These are phyloP conservation scores for Pythium vanterpoolii DNA, from an alignment of 352 stramenopile species.

Conservation along the genomic window DNA sequence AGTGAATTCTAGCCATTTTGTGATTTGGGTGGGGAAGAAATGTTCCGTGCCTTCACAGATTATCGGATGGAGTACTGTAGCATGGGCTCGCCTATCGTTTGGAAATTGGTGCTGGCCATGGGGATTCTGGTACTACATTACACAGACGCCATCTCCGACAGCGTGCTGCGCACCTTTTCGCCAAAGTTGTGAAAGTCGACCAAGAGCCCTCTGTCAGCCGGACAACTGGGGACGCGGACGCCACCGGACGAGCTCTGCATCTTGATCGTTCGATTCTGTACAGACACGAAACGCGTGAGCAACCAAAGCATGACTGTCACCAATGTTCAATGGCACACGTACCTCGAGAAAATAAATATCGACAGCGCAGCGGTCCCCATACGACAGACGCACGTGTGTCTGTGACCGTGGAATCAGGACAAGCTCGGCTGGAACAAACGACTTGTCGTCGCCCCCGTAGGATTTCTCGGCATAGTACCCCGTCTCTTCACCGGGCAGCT, in stretches of 20 bases:
- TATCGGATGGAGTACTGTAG: background rate
- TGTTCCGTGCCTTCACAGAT: background rate
- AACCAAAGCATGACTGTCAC: background rate
- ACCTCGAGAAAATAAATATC: conserved; percentile 92
- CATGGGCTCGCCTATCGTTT: background rate
- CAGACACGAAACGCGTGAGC: conserved; percentile 11
- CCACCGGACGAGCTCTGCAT: conserved; percentile 78
- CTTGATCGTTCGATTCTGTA: conserved; percentile 79
- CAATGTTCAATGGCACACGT: conserved; percentile 6
- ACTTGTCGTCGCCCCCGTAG: conserved; percentile 83
- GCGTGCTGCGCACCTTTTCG: conserved; percentile 75
- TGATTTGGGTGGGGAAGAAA: too few relatives aligned
- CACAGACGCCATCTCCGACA: conserved; percentile 85
- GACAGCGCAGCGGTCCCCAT: conserved; percentile 80
- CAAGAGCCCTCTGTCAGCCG: conserved; percentile 62
- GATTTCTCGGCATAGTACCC: conserved; percentile 84
- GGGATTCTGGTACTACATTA: too few relatives aligned
- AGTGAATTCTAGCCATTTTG: background rate
- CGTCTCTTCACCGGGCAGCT: conserved; percentile 82
- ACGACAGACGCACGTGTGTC: conserved; percentile 79
- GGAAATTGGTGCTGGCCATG: background rate
- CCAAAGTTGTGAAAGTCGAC: conserved; percentile 78
- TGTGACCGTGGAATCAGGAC: conserved; percentile 84
- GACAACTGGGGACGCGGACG: conserved; percentile 74
- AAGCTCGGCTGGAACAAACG: conserved; percentile 78